phyloP scores from a whole-genome alignment of 2,329 filamentous ascomycete species.

The Diaporthe amygdali region DNA sequence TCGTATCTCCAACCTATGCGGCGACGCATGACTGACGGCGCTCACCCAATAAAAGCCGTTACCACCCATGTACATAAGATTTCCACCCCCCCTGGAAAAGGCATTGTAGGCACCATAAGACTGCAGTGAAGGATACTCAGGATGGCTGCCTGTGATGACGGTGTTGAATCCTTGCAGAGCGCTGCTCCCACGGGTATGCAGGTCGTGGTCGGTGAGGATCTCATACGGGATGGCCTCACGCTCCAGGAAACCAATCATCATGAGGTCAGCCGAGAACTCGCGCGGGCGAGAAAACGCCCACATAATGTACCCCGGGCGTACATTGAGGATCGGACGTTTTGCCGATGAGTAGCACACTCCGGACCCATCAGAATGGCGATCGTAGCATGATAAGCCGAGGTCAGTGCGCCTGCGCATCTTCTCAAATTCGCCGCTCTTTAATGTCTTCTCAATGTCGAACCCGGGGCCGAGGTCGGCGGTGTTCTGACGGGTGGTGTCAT shows the following conservation, averaged over 20 bases:
- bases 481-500: conserved; percentile 30
- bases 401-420: conserved; percentile 37
- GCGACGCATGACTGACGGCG: not conserved
- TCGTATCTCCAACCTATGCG: not conserved
- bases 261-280: conserved; percentile 40
- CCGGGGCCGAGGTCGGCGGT: not conserved
- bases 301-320: conserved; percentile 40
- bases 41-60: not conserved
- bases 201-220: conserved; percentile 42
- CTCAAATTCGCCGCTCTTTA: conserved; percentile 24
- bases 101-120: conserved; percentile 34
- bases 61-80: conserved; percentile 37
- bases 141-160: conserved; percentile 38
- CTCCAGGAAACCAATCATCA: conserved; percentile 41
- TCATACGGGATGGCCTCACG: conserved; percentile 34
- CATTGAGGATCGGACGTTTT: conserved; percentile 40
- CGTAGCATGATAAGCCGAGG: conserved; percentile 42
- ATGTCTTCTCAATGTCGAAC: conserved; percentile 19
- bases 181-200: conserved; percentile 31
- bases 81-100: conserved; percentile 36
- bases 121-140: conserved; percentile 38
- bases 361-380: conserved; percentile 41
- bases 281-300: conserved; percentile 41
- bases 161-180: conserved; percentile 29
- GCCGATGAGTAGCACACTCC: conserved; percentile 35